Base-by-base conservation (phyloP, 208 protist species). In the Leishmania arabica region DNA sequence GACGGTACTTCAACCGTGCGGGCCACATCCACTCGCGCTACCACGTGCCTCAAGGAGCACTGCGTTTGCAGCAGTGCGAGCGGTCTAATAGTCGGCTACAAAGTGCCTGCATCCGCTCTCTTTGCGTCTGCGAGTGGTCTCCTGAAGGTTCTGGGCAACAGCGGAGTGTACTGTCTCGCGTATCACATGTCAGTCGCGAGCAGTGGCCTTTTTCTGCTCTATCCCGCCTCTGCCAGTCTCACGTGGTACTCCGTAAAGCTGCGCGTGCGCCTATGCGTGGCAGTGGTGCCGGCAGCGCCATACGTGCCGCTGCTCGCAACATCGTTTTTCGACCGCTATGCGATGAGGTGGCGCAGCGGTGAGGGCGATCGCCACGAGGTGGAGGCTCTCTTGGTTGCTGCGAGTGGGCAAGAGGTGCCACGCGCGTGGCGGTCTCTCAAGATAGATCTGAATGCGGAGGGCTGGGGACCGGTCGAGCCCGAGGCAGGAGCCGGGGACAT, bases 231-330 rank as follows among this genome's bases (percentile, higher is more conserved):
- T 19, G 45, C 27, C 31, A 73, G 79, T 45, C 70, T 81, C 21
- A 74, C 62, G 15, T 21, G 19, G 45, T 75, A 40, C 47, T 37
- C 49, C 47, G 40, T 85, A 19, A 34, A n/a, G 4, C 73, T 86
- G 31, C 58, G 69, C n/a, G 77, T 93, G 71, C 45, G 64, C 15
- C 40, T 91, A n/a, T 81, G 74, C 42, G 69, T 91, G 79, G 86
- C 77, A 11, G 45, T 86, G 4, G 54, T 90, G 27, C 77, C 88
- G 1, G 80, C 84, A 3, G 60, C 75, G 6, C 37, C 75, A 0
- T 76, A 79, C 34, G 78, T 89, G 71, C 86, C 91, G 54, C 75
- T 94, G 62, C 56, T 94, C 13, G 91, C 89, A 31, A 89, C 87
- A 7, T 47, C 81, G 8, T 94, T 94, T 71, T 92, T 90, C 71